Base-by-base conservation (phyloP, 2,329 filamentous ascomycete species). In the Cordyceps cateniannulata region DNA sequence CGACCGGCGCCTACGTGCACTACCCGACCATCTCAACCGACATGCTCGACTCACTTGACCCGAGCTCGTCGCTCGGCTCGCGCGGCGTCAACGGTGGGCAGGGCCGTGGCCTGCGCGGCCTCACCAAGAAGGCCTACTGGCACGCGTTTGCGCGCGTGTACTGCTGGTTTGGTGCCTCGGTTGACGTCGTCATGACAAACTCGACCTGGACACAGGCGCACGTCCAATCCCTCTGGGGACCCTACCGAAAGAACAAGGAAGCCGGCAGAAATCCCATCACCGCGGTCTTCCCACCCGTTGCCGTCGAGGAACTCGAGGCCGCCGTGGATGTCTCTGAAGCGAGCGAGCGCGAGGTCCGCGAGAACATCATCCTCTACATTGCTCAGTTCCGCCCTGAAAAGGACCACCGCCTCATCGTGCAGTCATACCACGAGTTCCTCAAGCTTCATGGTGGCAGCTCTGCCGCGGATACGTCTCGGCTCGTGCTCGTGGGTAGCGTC, bases 1-100 rank as follows among this genome's bases (percentile, higher is more conserved):
- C 93, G 0, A 97, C 92, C 0, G 92, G 85, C 50, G 93, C 95
- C 57, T 99, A 99, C 71, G 93, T 98, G 1, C 95, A 99, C 76
- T 99, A 98, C 71, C 95, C 95, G 1, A 98, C 93, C 60, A 99
- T 99, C 59, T 97, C 93, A 3, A 99, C 92, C 55, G 95, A 99
- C 69, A 99, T 99, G 95, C 84, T 99, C 4, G 83, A 85, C 24
- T 93, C 90, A 20, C 84, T 97, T 5, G 85, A 92, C 66, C 85
- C 89, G 9, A 73, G 72, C 9, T 82, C 80, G 2, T 64, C 75
- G 38, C 82, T 79, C 52, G 89, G 86, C 16, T 73, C 72, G 60
- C 87, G 84, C 74, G 89, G 93, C 3, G 80, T 96, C 60, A 95
- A 98, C 71, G 90, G 93, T 5, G 93, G 93, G 35, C 82, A 89